Conservation (phyloP, 345 rosid genomes). For the Lumnitzera racemosa region DNA sequence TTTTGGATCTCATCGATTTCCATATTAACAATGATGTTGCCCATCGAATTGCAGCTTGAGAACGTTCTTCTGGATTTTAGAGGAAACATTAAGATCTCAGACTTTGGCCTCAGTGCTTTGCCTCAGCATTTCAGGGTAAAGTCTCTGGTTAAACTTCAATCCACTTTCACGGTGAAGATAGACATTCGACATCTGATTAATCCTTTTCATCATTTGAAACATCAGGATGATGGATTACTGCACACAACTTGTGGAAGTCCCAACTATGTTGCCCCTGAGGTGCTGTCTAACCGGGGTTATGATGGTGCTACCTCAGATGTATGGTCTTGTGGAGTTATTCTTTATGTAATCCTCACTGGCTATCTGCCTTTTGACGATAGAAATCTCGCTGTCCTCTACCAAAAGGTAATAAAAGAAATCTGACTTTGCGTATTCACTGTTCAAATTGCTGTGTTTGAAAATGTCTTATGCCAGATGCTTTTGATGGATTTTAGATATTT, state of each 20-base stretch:
- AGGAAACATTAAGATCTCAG: slow-evolving; percentile 81
- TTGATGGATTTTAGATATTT: slow-evolving; percentile 44
- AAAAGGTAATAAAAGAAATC: slow-evolving; percentile 49
- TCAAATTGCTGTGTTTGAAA: background rate
- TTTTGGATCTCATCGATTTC: background rate
- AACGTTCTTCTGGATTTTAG: slow-evolving; percentile 75
- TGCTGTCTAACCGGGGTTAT: slow-evolving; percentile 78
- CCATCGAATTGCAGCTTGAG: slow-evolving; percentile 58
- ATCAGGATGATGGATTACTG: slow-evolving; percentile 78
- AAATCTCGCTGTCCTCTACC: slow-evolving; percentile 87
- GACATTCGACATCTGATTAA: background rate
- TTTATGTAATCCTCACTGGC: slow-evolving; percentile 79
- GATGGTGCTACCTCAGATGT: slow-evolving; percentile 85
- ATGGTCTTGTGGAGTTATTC: slow-evolving; percentile 94
- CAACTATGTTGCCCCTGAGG: slow-evolving; percentile 97
- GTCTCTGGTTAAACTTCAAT: background rate
- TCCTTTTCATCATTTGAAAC: slow-evolving; percentile 1
- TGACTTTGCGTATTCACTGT: too few species aligned
- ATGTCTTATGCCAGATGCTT: background rate
- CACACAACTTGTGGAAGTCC: slow-evolving; percentile 99
- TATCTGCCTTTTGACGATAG: slow-evolving; percentile 93
- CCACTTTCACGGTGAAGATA: background rate
- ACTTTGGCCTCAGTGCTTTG: slow-evolving; percentile 94
- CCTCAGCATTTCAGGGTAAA: slow-evolving; percentile 89
- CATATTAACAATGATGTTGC: background rate